Percentiles rank a stretch among this genome's conserved stretches.
Evolutionary conservation across 2,329 filamentous ascomycete genomes (phyloP).

Genomic region (Colletotrichum musicola): DNA sequence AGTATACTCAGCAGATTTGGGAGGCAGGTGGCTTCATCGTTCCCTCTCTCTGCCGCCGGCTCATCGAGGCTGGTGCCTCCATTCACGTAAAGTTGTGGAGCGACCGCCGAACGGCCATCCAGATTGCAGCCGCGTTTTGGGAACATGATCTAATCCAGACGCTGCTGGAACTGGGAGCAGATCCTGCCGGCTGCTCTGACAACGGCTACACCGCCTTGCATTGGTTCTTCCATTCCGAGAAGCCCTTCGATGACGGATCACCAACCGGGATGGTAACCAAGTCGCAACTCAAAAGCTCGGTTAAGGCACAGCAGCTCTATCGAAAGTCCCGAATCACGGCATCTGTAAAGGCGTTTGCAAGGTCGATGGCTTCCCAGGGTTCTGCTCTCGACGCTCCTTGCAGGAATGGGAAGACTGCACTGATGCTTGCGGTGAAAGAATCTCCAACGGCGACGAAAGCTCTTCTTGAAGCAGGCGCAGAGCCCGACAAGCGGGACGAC

Average conservation of each 20-base stretch:
- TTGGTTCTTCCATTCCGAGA: constrained; percentile 79
- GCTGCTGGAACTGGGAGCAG: not conserved
- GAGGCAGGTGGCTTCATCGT: constrained; percentile 4
- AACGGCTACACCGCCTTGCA: constrained; percentile 6
- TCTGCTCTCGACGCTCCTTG: not conserved
- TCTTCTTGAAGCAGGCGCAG: constrained; percentile 93
- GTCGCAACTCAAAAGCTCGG: not conserved
- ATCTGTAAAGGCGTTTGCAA: not conserved
- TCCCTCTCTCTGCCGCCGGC: not conserved
- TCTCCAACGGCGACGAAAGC: constrained; percentile 62
- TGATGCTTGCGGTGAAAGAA: constrained; percentile 9
- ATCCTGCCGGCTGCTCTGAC: not conserved
- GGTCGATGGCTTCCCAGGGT: not conserved
- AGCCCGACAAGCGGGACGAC: constrained; percentile 66
- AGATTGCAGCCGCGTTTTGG: constrained; percentile 5
- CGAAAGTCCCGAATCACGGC: not conserved
- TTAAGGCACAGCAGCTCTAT: not conserved
- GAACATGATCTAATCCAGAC: not conserved
- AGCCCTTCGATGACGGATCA: constrained; percentile 51
- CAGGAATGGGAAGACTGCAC: not conserved
- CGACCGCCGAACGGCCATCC: not conserved
- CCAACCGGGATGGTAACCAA: not conserved
- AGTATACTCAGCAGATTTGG: not conserved
- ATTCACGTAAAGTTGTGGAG: constrained; percentile 1
- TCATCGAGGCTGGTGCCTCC: not conserved